A percentile compares a stretch with the other conserved stretches of the same genome.
Conservation (phyloP, 495 filamentous ascomycete genomes). For the Daldinia childiae region DNA sequence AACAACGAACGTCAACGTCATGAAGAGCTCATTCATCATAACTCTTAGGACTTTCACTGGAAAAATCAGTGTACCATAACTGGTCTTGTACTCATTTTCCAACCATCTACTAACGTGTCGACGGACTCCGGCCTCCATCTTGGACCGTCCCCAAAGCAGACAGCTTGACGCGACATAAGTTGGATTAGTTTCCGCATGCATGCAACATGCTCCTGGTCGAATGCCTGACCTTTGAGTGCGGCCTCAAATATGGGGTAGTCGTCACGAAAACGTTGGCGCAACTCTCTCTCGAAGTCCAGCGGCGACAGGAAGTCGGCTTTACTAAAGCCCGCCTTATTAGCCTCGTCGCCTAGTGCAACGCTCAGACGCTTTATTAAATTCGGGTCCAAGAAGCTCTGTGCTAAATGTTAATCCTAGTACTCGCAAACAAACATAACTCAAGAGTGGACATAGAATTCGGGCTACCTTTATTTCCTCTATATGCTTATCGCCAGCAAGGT, state of each 20-base stretch:
- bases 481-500: slow-evolving; percentile 2
- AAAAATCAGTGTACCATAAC: slow-evolving; percentile 2
- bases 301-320: slow-evolving; percentile 31
- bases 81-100: slow-evolving; percentile 12
- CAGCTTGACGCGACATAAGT: slow-evolving; percentile 20
- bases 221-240: slow-evolving; percentile 21
- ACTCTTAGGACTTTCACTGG: background rate
- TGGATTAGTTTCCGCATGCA: slow-evolving; percentile 32
- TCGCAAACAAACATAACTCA: background rate
- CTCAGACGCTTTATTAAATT: background rate
- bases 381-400: slow-evolving; percentile 14
- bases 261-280: slow-evolving; percentile 31
- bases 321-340: slow-evolving; percentile 5
- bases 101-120: slow-evolving; percentile 12
- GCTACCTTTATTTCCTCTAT: slow-evolving; percentile 18
- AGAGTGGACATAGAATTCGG: background rate
- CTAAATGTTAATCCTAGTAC: background rate
- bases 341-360: background rate
- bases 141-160: slow-evolving; percentile 35
- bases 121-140: slow-evolving; percentile 28
- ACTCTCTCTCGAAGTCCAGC: slow-evolving; percentile 16
- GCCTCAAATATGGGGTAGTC: slow-evolving; percentile 34
- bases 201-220: slow-evolving; percentile 18
- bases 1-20: background rate
- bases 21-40: background rate